A percentile compares a stretch with the other conserved stretches of the same genome.
These are phyloP conservation scores for Sphagnum fallax DNA, from an alignment of 228 moss, liverwort and hornwort species.

Conservation along the genomic window DNA sequence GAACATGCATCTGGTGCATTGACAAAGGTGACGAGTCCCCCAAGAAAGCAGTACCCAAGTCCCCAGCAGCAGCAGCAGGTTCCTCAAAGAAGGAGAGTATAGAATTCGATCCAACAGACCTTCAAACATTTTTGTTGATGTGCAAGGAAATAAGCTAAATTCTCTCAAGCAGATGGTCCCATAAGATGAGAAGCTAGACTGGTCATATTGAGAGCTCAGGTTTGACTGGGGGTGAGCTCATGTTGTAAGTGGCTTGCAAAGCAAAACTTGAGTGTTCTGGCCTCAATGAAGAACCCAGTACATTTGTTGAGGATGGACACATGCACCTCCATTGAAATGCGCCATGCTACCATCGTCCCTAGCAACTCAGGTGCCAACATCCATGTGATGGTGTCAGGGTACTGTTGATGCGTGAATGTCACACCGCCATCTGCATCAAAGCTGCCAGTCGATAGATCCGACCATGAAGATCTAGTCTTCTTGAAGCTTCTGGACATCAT, in stretches of 20 bases:
- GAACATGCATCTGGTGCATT: no score
- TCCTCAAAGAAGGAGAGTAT: no score
- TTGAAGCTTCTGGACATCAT: no score
- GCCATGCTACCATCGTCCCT: background rate
- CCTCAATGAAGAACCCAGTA: background rate
- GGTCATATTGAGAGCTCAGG: no score
- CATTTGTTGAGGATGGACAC: background rate
- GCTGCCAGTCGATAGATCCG: background rate
- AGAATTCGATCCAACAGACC: no score
- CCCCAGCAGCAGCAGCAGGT: no score
- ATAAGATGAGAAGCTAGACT: no score
- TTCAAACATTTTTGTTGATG: no score
- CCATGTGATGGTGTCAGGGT: slow-evolving; percentile 2
- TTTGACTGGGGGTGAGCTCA: background rate
- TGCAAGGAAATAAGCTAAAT: no score
- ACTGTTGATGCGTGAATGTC: slow-evolving; percentile 3
- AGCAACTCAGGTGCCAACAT: background rate
- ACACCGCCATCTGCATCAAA: slow-evolving; percentile 4
- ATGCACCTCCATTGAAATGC: background rate
- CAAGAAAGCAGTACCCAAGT: no score
- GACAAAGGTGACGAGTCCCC: no score
- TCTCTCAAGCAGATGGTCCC: no score
- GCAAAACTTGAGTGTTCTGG: background rate
- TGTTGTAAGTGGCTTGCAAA: slow-evolving; percentile 3
- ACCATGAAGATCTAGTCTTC: background rate